A percentile compares a stretch with the other conserved stretches of the same genome.
These are phyloP conservation scores for Leishmania turanica DNA, from an alignment of 208 protist genomes.

Conservation along the genomic window DNA sequence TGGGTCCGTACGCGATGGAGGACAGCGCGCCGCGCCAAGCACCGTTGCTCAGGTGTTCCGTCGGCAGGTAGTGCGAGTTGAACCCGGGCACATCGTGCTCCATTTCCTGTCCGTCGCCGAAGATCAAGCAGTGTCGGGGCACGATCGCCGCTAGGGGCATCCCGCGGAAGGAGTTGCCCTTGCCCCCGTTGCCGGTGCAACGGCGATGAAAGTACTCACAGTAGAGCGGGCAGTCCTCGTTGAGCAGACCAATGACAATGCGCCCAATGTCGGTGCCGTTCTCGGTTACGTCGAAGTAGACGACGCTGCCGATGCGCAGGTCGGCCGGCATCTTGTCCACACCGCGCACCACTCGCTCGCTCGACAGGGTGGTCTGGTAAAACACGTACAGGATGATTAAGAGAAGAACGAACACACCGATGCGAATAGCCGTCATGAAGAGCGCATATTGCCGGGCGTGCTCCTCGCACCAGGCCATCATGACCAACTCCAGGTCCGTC, in stretches of 20 bases:
- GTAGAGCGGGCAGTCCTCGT: slow-evolving; percentile 87
- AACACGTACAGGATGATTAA: slow-evolving; percentile 86
- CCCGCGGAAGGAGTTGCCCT: slow-evolving; percentile 79
- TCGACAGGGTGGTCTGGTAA: slow-evolving; percentile 79
- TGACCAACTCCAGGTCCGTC: slow-evolving; percentile 84
- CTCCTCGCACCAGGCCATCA: slow-evolving; percentile 92
- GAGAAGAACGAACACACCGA: slow-evolving; percentile 69
- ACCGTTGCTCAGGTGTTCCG: slow-evolving; percentile 67
- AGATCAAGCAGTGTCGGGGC: slow-evolving; percentile 78
- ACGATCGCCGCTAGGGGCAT: slow-evolving; percentile 77
- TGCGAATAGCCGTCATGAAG: slow-evolving; percentile 61
- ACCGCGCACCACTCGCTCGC: slow-evolving; percentile 78
- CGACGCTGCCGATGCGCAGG: slow-evolving; percentile 85
- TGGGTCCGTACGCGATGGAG: slow-evolving; percentile 72
- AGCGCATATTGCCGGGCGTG: slow-evolving; percentile 79
- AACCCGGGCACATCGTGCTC: slow-evolving; percentile 77
- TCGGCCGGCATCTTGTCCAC: slow-evolving; percentile 85
- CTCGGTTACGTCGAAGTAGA: slow-evolving; percentile 89
- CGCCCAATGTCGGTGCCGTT: slow-evolving; percentile 81
- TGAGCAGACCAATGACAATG: slow-evolving; percentile 87
- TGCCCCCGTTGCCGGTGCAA: slow-evolving; percentile 79
- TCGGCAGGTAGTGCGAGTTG: slow-evolving; percentile 73
- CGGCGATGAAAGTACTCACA: slow-evolving; percentile 90
- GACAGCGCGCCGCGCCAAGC: slow-evolving; percentile 84
- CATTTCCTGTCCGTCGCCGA: slow-evolving; percentile 86